phyloP scores from a whole-genome alignment of 805 yeast species.

The Wickerhamiella alocasiicola region DNA sequence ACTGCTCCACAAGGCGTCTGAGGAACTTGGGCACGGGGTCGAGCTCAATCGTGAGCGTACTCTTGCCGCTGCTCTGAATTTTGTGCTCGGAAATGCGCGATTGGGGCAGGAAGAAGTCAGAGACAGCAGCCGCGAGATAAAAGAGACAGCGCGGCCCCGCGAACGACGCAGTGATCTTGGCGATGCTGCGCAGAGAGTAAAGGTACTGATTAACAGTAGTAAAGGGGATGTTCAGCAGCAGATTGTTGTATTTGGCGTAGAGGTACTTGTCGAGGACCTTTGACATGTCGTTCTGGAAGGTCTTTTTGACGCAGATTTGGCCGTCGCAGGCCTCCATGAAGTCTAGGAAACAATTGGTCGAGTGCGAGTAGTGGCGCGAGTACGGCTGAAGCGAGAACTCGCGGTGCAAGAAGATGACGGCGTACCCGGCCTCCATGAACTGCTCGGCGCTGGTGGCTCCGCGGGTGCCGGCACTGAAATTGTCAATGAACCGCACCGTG shows the following conservation, averaged over 20 bases:
- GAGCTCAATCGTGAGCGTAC: constrained; percentile 64
- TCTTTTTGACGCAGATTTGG: constrained; percentile 43
- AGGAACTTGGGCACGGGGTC: constrained; percentile 96
- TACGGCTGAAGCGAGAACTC: constrained; percentile 88
- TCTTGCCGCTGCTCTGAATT: constrained; percentile 64
- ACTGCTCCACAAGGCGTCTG: constrained; percentile 71
- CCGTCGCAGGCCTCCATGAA: constrained; percentile 45
- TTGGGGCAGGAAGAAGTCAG: constrained; percentile 86
- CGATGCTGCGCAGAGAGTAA: constrained; percentile 62
- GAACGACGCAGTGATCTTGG: constrained; percentile 47
- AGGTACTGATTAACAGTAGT: constrained; percentile 92
- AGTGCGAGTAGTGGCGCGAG: constrained; percentile 74
- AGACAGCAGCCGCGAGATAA: constrained; percentile 93
- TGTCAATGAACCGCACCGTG: constrained; percentile 92
- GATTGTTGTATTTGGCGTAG: constrained; percentile 37
- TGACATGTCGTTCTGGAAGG: constrained; percentile 50
- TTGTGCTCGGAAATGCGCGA: constrained; percentile 85
- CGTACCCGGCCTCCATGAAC: constrained; percentile 72
- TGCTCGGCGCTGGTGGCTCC: constrained; percentile 95
- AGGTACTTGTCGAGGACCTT: constrained; percentile 38
- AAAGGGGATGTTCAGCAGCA: constrained; percentile 66
- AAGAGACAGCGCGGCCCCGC: constrained; percentile 44
- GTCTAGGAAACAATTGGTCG: constrained; percentile 75
- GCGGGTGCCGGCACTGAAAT: constrained; percentile 94
- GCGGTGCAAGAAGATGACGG: constrained; percentile 84